Evolutionary conservation across 1,284 basidiomycete genomes (phyloP).

Genomic region (Termitomyces sp.): DNA sequence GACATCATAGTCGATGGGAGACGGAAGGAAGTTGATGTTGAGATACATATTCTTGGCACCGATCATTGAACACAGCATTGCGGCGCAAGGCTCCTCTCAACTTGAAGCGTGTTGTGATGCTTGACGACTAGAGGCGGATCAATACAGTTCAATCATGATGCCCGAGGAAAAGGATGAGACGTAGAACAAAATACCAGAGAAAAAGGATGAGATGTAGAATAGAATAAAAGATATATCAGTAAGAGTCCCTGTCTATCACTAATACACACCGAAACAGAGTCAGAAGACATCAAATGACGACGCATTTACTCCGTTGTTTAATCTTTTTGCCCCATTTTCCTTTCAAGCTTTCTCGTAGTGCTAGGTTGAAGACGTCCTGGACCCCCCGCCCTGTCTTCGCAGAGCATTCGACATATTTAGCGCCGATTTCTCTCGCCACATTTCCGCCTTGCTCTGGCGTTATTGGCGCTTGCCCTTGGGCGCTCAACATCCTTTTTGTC

Average conservation of each 20-base stretch:
- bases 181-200: constrained; percentile 7
- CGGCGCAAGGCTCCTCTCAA: neutral
- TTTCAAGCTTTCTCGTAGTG: constrained; percentile 83
- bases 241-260: constrained; percentile 21
- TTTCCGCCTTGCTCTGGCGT: constrained; percentile 73
- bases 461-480: constrained; percentile 87
- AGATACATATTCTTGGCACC: too few relatives aligned
- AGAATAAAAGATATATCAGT: constrained; percentile 16
- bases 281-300: constrained; percentile 51
- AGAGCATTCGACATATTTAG: constrained; percentile 94
- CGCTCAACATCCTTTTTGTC: constrained; percentile 86
- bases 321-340: constrained; percentile 70
- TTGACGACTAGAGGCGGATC: neutral
- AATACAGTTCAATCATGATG: neutral
- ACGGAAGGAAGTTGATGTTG: too few relatives aligned
- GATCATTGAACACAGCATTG: neutral
- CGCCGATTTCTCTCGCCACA: constrained; percentile 89
- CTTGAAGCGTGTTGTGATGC: neutral
- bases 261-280: constrained; percentile 13
- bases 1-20: neutral
- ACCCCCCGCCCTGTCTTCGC: constrained; percentile 90
- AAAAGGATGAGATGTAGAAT: constrained; percentile 1
- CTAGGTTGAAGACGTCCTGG: constrained; percentile 89
- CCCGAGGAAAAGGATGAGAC: neutral
- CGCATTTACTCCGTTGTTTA: constrained; percentile 65